Conservation (phyloP, 1,284 basidiomycete species). For the Pholiota adiposa region DNA sequence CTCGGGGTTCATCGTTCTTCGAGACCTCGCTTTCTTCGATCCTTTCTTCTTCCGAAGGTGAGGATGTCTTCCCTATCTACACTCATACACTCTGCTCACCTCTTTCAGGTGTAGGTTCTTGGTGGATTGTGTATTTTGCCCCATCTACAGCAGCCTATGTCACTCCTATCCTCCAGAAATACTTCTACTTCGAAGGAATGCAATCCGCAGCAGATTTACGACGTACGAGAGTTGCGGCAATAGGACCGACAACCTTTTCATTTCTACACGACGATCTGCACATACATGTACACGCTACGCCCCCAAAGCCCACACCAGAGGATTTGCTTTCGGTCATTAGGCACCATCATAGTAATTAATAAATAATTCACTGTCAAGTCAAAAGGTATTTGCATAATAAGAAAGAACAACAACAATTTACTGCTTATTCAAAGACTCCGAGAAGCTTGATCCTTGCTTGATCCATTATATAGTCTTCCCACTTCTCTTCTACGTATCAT, state of each 20-base stretch:
- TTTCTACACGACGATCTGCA: constrained; percentile 51
- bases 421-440: too few species aligned
- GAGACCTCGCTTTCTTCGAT: constrained; percentile 44
- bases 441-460: too few species aligned
- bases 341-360: too few species aligned
- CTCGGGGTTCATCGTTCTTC: constrained; percentile 58
- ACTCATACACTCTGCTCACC: neutral
- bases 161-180: constrained; percentile 50
- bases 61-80: neutral
- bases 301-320: constrained; percentile 60
- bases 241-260: constrained; percentile 67
- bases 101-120: constrained; percentile 29
- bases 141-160: constrained; percentile 70
- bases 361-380: too few species aligned
- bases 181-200: constrained; percentile 38
- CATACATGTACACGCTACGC: constrained; percentile 55
- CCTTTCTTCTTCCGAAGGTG: constrained; percentile 36
- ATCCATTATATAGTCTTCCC: too few species aligned
- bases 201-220: constrained; percentile 4
- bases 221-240: constrained; percentile 46
- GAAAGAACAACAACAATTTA: too few species aligned
- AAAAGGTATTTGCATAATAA: too few species aligned
- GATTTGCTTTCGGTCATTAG: constrained; percentile 35
- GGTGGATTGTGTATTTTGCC: constrained; percentile 80
- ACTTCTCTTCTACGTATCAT: too few species aligned